A percentile compares a stretch with the other conserved stretches of the same genome.
Evolutionary conservation across 495 filamentous ascomycete species (phyloP).

Genomic region (Aspergillus steynii): DNA sequence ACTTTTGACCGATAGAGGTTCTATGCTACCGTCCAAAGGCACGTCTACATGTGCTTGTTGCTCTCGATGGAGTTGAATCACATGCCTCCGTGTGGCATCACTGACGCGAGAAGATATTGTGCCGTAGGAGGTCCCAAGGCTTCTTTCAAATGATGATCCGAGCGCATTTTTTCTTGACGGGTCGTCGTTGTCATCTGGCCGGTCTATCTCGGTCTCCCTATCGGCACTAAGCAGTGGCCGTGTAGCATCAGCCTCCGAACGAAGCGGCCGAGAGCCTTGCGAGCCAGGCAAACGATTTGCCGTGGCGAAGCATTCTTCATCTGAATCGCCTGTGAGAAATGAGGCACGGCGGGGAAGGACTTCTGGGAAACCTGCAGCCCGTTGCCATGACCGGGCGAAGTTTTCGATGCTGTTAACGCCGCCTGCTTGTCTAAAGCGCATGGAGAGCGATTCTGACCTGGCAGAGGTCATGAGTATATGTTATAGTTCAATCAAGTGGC

Average conservation of each 20-base stretch:
- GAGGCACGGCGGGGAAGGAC: constrained; percentile 74
- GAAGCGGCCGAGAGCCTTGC: constrained; percentile 33
- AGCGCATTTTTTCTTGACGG: constrained; percentile 27
- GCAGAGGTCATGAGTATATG: constrained; percentile 3
- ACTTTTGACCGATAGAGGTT: constrained; percentile 81
- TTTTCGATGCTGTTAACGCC: constrained; percentile 93
- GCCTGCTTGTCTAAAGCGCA: constrained; percentile 76
- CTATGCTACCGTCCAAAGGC: constrained; percentile 62
- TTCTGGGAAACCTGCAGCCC: constrained; percentile 86
- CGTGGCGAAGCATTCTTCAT: constrained; percentile 43
- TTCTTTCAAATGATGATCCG: constrained; percentile 64
- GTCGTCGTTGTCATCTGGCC: constrained; percentile 14
- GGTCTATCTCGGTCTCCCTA: constrained; percentile 16
- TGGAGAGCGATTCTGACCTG: constrained; percentile 66
- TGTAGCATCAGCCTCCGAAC: constrained; percentile 25
- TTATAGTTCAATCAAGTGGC: neutral
- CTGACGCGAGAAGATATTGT: constrained; percentile 69
- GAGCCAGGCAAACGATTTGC: constrained; percentile 25
- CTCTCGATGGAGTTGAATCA: constrained; percentile 69
- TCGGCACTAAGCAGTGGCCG: constrained; percentile 31
- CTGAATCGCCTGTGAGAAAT: constrained; percentile 59
- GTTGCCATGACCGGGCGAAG: constrained; percentile 91
- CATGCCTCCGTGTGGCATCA: constrained; percentile 68
- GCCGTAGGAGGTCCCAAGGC: constrained; percentile 76
- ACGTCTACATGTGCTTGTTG: constrained; percentile 57